phyloP scores from a whole-genome alignment of 805 yeast species.

The Metschnikowia henanensis region DNA sequence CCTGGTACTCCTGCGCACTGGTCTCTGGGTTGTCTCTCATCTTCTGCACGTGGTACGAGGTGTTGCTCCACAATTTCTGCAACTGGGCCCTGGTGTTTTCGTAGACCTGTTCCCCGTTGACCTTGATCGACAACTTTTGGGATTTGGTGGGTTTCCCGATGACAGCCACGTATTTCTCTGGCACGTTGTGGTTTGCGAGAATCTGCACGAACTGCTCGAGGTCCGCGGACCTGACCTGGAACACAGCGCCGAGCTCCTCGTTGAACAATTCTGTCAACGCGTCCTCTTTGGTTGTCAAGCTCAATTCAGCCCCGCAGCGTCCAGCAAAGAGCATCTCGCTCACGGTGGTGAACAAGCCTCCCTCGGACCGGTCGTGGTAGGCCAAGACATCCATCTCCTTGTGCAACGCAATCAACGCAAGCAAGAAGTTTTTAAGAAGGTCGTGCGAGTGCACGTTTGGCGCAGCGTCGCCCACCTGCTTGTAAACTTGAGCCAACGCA shows the following conservation, averaged over 20 bases:
- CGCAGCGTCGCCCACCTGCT: constrained; percentile 76
- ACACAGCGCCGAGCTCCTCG: constrained; percentile 95
- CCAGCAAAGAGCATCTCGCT: constrained; percentile 98
- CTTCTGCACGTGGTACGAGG: constrained; percentile 87
- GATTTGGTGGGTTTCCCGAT: constrained; percentile 69
- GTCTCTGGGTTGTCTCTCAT: constrained; percentile 92
- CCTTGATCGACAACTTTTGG: constrained; percentile 48
- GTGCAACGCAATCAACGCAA: constrained; percentile 72
- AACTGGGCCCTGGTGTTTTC: constrained; percentile 62
- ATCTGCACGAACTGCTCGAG: constrained; percentile 53
- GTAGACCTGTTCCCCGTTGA: constrained; percentile 49
- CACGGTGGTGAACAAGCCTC: constrained; percentile 85
- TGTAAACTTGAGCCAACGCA: constrained; percentile 91
- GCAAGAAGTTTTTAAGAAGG: constrained; percentile 67
- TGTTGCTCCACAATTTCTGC: constrained; percentile 83
- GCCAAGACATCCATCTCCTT: constrained; percentile 65
- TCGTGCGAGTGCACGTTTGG: constrained; percentile 79
- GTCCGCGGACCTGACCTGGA: constrained; percentile 70
- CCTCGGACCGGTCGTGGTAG: constrained; percentile 96
- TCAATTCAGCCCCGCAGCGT: constrained; percentile 75
- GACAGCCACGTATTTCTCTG: constrained; percentile 49
- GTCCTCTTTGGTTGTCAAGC: constrained; percentile 41
- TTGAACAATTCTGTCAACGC: constrained; percentile 66
- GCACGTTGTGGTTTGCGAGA: constrained; percentile 59
- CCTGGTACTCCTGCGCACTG: constrained; percentile 81